phyloP scores from a whole-genome alignment of 192 early-diverging fungal genomes.

The Cetraspora pellucida region DNA sequence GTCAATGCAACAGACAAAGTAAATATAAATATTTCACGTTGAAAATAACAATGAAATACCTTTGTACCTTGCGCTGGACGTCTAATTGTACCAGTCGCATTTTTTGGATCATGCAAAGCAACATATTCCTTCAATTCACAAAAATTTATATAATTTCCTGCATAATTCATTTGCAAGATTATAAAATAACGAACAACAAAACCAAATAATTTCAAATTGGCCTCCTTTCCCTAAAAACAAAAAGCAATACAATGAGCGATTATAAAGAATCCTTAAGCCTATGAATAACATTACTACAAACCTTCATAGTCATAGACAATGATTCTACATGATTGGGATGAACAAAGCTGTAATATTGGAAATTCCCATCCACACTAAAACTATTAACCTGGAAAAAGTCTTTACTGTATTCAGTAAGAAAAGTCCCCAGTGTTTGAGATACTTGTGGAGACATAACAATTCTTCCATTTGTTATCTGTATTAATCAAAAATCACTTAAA shows the following conservation, averaged over 20 bases:
- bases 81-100: constrained; percentile 55
- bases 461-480: constrained; percentile 51
- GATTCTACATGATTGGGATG: constrained; percentile 56
- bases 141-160: constrained; percentile 62
- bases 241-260: not conserved
- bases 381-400: constrained; percentile 49
- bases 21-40: no score
- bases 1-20: no score
- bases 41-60: not conserved
- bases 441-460: constrained; percentile 57
- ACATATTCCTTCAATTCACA: constrained; percentile 65
- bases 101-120: constrained; percentile 38
- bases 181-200: constrained; percentile 67
- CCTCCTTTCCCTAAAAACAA: constrained; percentile 52
- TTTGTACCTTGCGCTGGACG: not conserved
- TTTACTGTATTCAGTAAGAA: constrained; percentile 52
- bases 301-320: constrained; percentile 51
- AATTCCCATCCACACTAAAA: constrained; percentile 52
- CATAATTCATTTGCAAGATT: constrained; percentile 72
- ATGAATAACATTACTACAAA: constrained; percentile 11
- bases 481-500: not conserved
- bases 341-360: constrained; percentile 55
- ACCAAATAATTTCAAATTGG: constrained; percentile 66
- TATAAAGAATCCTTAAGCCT: not conserved
- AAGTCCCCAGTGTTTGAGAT: constrained; percentile 68